Percentiles rank a stretch among this genome's conserved stretches.
Evolutionary conservation across 2,329 filamentous ascomycete species (phyloP).

Genomic region (Stachybotrys echinatus): DNA sequence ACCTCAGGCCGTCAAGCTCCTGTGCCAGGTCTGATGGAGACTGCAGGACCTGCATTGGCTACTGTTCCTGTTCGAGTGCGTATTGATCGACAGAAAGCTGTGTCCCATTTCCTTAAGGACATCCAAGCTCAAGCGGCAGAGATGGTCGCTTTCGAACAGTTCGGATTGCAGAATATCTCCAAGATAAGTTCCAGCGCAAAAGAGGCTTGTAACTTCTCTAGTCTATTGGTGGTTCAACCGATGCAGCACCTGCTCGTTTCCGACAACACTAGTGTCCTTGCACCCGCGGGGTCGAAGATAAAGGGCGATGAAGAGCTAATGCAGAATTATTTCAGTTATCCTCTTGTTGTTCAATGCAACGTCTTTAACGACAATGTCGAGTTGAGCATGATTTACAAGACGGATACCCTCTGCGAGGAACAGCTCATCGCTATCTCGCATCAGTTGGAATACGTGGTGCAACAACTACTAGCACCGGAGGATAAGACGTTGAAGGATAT

Average conservation of each 20-base stretch:
- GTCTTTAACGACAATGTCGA: background rate
- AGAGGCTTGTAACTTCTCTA: constrained; percentile 5
- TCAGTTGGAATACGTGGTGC: constrained; percentile 9
- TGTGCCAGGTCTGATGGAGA: constrained; percentile 14
- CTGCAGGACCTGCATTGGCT: constrained; percentile 19
- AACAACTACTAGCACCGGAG: constrained; percentile 10
- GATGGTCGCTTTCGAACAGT: constrained; percentile 11
- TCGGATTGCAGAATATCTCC: constrained; percentile 7
- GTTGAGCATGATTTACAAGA: constrained; percentile 4
- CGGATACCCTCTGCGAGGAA: background rate
- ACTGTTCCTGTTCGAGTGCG: constrained; percentile 16
- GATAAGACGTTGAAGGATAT: background rate
- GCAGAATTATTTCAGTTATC: constrained; percentile 7
- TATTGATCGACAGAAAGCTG: constrained; percentile 1
- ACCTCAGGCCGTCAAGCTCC: constrained; percentile 16
- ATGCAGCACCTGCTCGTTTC: background rate
- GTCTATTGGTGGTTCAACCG: constrained; percentile 8
- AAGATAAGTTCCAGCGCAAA: constrained; percentile 1
- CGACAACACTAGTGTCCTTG: background rate
- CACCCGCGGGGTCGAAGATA: background rate
- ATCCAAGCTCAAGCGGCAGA: constrained; percentile 9
- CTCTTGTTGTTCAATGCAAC: constrained; percentile 3
- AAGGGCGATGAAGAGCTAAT: background rate
- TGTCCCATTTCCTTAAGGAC: constrained; percentile 33
- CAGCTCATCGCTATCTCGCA: constrained; percentile 1